phyloP scores from a whole-genome alignment of 257 asterid species.

The Rehmannia glutinosa region DNA sequence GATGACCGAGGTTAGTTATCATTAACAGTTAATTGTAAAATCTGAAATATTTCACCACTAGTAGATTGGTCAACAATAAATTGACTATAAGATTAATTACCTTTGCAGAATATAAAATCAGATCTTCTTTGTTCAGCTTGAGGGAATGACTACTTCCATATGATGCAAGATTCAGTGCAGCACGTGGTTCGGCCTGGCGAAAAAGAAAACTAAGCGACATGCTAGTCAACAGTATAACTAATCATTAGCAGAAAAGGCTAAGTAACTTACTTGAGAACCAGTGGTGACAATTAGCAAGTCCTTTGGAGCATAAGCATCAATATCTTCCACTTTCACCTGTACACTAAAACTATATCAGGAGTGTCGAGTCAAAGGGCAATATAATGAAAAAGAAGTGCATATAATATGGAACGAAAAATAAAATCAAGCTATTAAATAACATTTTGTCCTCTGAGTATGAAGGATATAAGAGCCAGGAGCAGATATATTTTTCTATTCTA shows the following conservation, averaged over 20 bases:
- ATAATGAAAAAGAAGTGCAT: slow-evolving; percentile 8
- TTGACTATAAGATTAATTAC: slow-evolving; percentile 34
- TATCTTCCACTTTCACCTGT: slow-evolving; percentile 96
- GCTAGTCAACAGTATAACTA: slow-evolving; percentile 19
- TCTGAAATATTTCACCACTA: not conserved
- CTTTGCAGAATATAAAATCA: slow-evolving; percentile 96
- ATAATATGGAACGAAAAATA: not conserved
- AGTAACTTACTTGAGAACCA: slow-evolving; percentile 89
- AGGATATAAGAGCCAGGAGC: too few relatives aligned
- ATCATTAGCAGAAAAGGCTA: slow-evolving; percentile 19
- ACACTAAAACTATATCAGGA: slow-evolving; percentile 23
- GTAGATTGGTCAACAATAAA: not conserved
- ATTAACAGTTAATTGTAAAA: not conserved
- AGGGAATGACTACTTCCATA: slow-evolving; percentile 94
- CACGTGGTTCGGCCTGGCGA: slow-evolving; percentile 98
- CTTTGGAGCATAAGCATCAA: slow-evolving; percentile 92
- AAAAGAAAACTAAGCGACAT: slow-evolving; percentile 25
- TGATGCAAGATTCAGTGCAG: slow-evolving; percentile 98
- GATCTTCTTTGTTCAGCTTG: slow-evolving; percentile 80
- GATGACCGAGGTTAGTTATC: not conserved
- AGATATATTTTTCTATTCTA: too few relatives aligned
- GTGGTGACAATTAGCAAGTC: slow-evolving; percentile 97
- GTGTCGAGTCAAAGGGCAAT: not conserved
- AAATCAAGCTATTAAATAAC: not conserved
- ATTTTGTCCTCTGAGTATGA: not conserved